Evolutionary conservation across 1,284 basidiomycete species (phyloP), one percentile per base, ranked within the genome.

Genomic region (Cutaneotrichosporon spelunceum): DNA sequence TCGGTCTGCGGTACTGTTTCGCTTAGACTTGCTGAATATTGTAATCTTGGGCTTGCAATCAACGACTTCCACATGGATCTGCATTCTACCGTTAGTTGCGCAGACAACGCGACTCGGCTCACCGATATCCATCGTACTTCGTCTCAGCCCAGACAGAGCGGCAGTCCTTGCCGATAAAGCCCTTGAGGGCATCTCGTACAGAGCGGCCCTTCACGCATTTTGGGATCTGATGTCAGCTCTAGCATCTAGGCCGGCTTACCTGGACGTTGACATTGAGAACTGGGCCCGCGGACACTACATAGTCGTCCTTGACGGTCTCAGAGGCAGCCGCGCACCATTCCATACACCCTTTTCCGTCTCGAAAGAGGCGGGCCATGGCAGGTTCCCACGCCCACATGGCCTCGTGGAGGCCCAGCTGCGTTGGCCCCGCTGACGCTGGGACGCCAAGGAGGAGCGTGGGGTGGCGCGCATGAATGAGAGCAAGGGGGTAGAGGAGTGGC

Each of bases 41-140:
- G 79, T 86, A 61, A 94, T 87, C 11, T 78, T 78, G 2, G 84
- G 78, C 4, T 69, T 64, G 0, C 75, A 72, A 6, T 79, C 74
- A 4, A 71, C 69, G 6, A 72, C 65, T 4, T 87, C 80, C 26
- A 92, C 83, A 70, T 95, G 92, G 29, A 93, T 90, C 72, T 95
- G 92, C 61, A 83, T 79, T n/a, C 81, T 82, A 60, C 21, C 55
- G 48, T n/a, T 26, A 29, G 19, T 62, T n/a, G 59, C 11, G 29
- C 26, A 4, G 11, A 19, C 19, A 11, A 11, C 27, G 24, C 26
- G 52, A 10, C 2, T 44, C 9, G 33, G 60, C 73, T 57, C 59
- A 89, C 71, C 91, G 83, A 74, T 93, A 91, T 7, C 92, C 92
- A 65, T 94, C 92, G 73, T 93, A 92, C 76, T 95, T 94, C 1